phyloP scores from a whole-genome alignment of 805 yeast genomes.

The Myxozyma melibiosi region DNA sequence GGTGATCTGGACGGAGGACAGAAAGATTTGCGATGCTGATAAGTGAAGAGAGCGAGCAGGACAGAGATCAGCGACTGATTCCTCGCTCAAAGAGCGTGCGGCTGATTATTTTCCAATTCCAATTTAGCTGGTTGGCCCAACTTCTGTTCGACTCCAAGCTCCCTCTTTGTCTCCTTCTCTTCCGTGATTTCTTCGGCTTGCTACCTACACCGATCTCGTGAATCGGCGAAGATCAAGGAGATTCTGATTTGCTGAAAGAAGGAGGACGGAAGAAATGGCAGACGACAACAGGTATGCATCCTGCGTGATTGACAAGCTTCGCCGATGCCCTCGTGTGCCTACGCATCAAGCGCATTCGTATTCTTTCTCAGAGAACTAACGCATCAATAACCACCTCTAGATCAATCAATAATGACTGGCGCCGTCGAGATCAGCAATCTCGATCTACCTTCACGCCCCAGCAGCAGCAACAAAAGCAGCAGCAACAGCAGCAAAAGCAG shows the following conservation, averaged over 20 bases:
- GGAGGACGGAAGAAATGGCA: not conserved
- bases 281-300: slow-evolving; percentile 12
- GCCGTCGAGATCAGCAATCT: slow-evolving; percentile 21
- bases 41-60: no score
- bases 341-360: not conserved
- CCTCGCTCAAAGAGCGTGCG: no score
- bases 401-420: slow-evolving; percentile 19
- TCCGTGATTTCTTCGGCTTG: no score
- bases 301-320: not conserved
- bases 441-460: not conserved
- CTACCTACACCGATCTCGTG: not conserved
- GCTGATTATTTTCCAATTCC: no score
- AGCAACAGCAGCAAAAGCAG: slow-evolving; percentile 3
- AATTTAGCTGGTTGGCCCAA: no score
- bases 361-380: not conserved
- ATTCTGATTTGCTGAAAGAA: no score
- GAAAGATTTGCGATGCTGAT: no score
- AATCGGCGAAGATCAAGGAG: not conserved
- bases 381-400: not conserved
- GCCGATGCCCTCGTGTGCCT: not conserved
- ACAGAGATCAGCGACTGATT: no score
- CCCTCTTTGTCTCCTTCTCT: no score
- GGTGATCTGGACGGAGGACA: no score
- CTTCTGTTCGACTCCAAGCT: no score
- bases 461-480: slow-evolving; percentile 9